Percentiles rank a stretch among this genome's conserved stretches.
Conservation (phyloP, 495 filamentous ascomycete species). For the Penicillium macrosclerotiorum region DNA sequence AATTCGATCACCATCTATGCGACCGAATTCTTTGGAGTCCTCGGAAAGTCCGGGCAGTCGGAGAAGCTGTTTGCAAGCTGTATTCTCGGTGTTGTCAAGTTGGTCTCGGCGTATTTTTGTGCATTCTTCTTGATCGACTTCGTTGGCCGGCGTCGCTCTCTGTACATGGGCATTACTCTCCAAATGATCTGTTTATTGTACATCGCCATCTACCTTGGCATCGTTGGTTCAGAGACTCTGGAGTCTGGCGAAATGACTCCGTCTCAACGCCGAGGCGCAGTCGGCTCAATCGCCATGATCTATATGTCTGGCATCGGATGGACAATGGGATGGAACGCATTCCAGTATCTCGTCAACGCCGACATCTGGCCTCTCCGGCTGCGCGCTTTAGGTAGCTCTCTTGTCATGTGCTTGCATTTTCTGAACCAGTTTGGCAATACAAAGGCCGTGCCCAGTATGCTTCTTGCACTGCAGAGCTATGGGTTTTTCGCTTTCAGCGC, state of each 20-base stretch:
- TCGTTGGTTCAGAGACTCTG: no score
- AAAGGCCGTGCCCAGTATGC: background rate
- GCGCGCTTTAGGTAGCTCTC: conserved; percentile 17
- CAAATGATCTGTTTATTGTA: conserved; percentile 59
- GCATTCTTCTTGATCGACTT: conserved; percentile 64
- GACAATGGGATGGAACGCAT: conserved; percentile 64
- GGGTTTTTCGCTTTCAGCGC: conserved; percentile 59
- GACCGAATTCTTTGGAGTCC: conserved; percentile 55
- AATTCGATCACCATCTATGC: conserved; percentile 32
- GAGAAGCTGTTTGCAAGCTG: conserved; percentile 59
- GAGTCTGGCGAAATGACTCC: conserved; percentile 12
- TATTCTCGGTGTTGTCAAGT: conserved; percentile 63
- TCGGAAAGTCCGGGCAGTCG: conserved; percentile 54
- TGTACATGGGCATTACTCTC: conserved; percentile 52
- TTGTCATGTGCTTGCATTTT: conserved; percentile 51
- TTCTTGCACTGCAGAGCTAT: conserved; percentile 30
- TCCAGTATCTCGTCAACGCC: conserved; percentile 65
- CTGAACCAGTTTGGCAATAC: conserved; percentile 56
- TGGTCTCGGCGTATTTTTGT: conserved; percentile 53
- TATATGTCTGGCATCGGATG: conserved; percentile 58
- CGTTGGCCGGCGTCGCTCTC: conserved; percentile 59
- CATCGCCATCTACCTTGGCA: conserved; percentile 57
- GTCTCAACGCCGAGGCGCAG: conserved; percentile 17
- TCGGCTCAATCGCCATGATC: conserved; percentile 53
- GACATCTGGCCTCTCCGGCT: conserved; percentile 59